Evolutionary conservation across 1,284 basidiomycete species (phyloP), one percentile per base, ranked within the genome.

Genomic region (Malassezia vespertilionis): DNA sequence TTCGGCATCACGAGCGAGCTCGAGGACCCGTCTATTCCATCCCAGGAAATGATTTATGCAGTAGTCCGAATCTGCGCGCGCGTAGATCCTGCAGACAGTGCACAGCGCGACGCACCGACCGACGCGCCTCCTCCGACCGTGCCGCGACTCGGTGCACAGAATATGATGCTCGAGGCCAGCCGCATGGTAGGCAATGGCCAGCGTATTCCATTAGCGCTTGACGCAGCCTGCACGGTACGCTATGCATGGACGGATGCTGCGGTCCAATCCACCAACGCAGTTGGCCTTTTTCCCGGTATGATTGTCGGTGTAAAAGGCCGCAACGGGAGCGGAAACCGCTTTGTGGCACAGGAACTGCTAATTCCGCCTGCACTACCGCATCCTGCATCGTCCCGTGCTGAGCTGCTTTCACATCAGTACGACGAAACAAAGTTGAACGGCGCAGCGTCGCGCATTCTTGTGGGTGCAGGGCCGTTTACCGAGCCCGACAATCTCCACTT

Each of bases 291-390:
- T 65, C 87, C 89, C 0, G 93, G 93, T 2, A 82, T 82, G 31
- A 81, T 97, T 36, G 82, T 84, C 0, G 86, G 83, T 2, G 69
- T 95, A n/a, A 83, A 80, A 57, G 93, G 93, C 0, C 79, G 79
- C 61, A 96, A 96, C 69, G 89, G 88, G 2, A 86, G 87, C 1
- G 89, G 86, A 4, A 82, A 80, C 2, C 81, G 80, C 69, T 97
- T 95, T 67, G 76, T 81, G 12, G 89, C 83, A 0, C 79, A 80
- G 21, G 88, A 96, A 64, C 76, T 95, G 11, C 71, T 95, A 28
- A 75, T 82, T 59, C 62, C 61, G 17, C 63, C 67, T 2, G 48
- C 64, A 0, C 40, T 68, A 22, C 62, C 63, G 1, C 52, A 63
- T 22, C 56, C 66, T 5, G 56, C 57, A 3, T 56, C 61, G 12